Base-by-base conservation (phyloP, 257 asterid genomes). In the Solanum appendiculatum region DNA sequence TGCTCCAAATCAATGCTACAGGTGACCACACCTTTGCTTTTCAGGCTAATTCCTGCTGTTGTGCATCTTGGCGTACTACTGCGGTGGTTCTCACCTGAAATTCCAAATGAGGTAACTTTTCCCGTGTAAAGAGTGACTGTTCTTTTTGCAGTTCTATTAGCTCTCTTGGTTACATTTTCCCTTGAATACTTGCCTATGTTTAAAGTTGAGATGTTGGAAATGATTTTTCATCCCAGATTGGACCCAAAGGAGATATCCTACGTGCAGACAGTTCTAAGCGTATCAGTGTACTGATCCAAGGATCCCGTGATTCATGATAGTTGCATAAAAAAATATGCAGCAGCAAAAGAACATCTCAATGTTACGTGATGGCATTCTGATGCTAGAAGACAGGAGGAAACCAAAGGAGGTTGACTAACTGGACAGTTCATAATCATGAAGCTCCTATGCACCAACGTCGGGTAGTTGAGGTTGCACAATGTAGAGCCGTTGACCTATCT, bases 21-120 rank as follows among this genome's bases (percentile, higher is more conserved):
- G 98, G 95, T 95, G 73, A 95, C 98, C 36, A 95, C 97, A 23
- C 98, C 98, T 56, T 91, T 95, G 84, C 90, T 95, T 70, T 95
- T 95, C 94, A 95, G 93, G 92, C 90, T 94, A 92, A 95, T 95
- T 90, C 98, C 98, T 88, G 94, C 92, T 56, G 96, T 94, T 75
- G 91, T 94, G 86, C 98, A 90, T 89, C 95, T 94, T 60, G 98
- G 98, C 82, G 95, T 94, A 88, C 91, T 93, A 56, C 83, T 94
- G 54, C 92, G 93, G 90, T 95, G 98, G 98, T 94, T 95, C 88
- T 83, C 94, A 40, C 94, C 98, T 16, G 96, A 95, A n/a, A 51
- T 84, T 21, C 85, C 94, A 7, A 91, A 68, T 39, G 98, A 95
- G 97, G 98, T 95, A 91, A 48, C 54, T 20, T 44, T 68, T 72